Base-by-base conservation (phyloP, 2,329 filamentous ascomycete genomes). In the Metarhizium robertsii region DNA sequence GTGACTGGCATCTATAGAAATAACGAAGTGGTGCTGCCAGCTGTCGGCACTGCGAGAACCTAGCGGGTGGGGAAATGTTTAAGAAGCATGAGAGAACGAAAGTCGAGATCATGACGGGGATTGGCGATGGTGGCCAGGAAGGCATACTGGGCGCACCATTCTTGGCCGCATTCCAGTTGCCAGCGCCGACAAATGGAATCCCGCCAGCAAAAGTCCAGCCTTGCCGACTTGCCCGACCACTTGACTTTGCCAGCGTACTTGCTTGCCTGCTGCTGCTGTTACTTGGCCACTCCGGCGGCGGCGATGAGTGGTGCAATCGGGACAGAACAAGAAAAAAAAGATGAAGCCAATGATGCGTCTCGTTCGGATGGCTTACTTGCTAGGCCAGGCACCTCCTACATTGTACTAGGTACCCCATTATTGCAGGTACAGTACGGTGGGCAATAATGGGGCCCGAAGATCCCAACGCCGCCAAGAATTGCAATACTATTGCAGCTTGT, bases 121-220 rank as follows among this genome's bases (percentile, higher is more conserved):
- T 11, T 34, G 32, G 32, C 10, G 32, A 34, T 34, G 32, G 32
- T 34, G 32, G 32, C 32, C 32, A 34, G 32, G 32, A 34, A 34
- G 32, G 7, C 32, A 34, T 34, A 8, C 10, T 34, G 1, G 10
- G 10, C 25, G 32, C 42, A 11, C 25, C 13, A 30, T 36, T 30
- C 11, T 11, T 34, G n/a, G 29, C 40, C 49, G 48, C 58, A 60
- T 61, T 61, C 59, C 59, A 60, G 45, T 36, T 51, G 43, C 53
- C 16, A 29, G 50, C 54, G 46, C 18, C 50, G 38, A 54, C 56
- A 55, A 49, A 56, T 60, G 53, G 54, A 46, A 53, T 13, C 18
- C 34, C 46, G n/a, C 25, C 56, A 49, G 50, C 40, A 50, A 34
- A 25, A 49, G n/a, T 20, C 42, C 42, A 45, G 18, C 42, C 16